A percentile compares a stretch with the other conserved stretches of the same genome.
These are phyloP conservation scores for Colletotrichum musicola DNA, from an alignment of 2,329 filamentous ascomycete genomes.

Conservation along the genomic window DNA sequence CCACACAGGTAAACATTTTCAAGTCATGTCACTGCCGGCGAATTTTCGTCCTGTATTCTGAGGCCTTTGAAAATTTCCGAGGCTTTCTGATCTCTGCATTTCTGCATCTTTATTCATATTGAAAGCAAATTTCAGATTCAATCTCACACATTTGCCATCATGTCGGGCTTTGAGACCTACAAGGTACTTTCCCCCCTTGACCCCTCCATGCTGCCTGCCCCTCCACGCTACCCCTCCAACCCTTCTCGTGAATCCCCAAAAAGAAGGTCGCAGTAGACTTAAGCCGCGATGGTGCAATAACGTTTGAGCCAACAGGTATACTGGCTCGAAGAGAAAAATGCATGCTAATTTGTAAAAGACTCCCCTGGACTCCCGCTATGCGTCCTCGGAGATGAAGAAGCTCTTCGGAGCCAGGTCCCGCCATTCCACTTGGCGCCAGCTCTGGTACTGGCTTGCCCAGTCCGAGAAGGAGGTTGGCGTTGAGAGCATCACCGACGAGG, in stretches of 20 bases:
- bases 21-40: conserved; percentile 26
- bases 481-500: conserved; percentile 76
- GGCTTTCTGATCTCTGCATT: not conserved
- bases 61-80: not conserved
- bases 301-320: too few relatives aligned
- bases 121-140: too few relatives aligned
- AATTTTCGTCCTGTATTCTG: not conserved
- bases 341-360: not conserved
- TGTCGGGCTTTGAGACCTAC: conserved; percentile 14
- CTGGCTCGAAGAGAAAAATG: not conserved
- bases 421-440: conserved; percentile 82
- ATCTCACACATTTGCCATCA: not conserved
- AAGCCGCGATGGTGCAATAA: too few relatives aligned
- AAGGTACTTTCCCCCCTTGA: not conserved
- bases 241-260: too few relatives aligned
- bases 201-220: not conserved
- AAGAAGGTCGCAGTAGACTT: too few relatives aligned
- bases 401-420: conserved; percentile 84
- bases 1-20: conserved; percentile 1
- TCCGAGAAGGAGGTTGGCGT: conserved; percentile 85
- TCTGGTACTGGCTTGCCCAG: conserved; percentile 90
- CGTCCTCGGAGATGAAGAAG: conserved; percentile 79
- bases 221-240: not conserved
- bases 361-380: conserved; percentile 75
- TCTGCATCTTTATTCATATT: too few relatives aligned